Evolutionary conservation across 768 basidiomycete genomes (phyloP).

Genomic region (Paxillus rubicundulus): DNA sequence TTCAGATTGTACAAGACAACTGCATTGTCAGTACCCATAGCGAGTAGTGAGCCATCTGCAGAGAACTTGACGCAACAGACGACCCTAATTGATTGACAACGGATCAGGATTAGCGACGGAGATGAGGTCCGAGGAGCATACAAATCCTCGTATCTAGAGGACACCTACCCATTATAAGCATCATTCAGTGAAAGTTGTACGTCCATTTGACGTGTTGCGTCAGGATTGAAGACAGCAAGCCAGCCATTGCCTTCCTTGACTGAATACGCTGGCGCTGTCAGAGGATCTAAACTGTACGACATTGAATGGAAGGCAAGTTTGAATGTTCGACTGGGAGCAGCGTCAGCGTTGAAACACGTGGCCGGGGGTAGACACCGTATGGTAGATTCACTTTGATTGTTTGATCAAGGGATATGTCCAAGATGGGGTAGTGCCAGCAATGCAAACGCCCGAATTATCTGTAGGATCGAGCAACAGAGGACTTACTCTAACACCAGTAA

Average conservation of each 20-base stretch:
- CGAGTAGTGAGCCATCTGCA: conserved; percentile 29
- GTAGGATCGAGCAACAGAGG: not conserved
- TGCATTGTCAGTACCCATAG: conserved; percentile 32
- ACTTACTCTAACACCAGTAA: not conserved
- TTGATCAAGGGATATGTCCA: not conserved
- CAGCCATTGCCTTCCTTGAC: conserved; percentile 51
- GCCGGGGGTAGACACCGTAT: not conserved
- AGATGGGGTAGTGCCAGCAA: not conserved
- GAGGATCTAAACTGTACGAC: conserved; percentile 27
- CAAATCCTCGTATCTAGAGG: conserved; percentile 12
- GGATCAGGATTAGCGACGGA: not conserved
- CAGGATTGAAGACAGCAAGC: conserved; percentile 53
- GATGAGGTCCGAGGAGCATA: conserved; percentile 10
- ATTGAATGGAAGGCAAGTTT: conserved; percentile 7
- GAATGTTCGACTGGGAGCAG: not conserved
- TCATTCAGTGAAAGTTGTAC: conserved; percentile 66
- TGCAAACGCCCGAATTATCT: not conserved
- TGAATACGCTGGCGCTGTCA: conserved; percentile 27
- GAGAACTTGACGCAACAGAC: conserved; percentile 35
- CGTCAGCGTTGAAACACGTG: conserved; percentile 10
- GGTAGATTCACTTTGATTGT: conserved; percentile 7
- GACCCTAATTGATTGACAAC: conserved; percentile 15
- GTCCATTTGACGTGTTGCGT: conserved; percentile 47
- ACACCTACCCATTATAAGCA: conserved; percentile 74
- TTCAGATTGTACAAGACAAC: conserved; percentile 28